Evolutionary conservation across 2,329 filamentous ascomycete species (phyloP).

Genomic region (Diplodia corticola): DNA sequence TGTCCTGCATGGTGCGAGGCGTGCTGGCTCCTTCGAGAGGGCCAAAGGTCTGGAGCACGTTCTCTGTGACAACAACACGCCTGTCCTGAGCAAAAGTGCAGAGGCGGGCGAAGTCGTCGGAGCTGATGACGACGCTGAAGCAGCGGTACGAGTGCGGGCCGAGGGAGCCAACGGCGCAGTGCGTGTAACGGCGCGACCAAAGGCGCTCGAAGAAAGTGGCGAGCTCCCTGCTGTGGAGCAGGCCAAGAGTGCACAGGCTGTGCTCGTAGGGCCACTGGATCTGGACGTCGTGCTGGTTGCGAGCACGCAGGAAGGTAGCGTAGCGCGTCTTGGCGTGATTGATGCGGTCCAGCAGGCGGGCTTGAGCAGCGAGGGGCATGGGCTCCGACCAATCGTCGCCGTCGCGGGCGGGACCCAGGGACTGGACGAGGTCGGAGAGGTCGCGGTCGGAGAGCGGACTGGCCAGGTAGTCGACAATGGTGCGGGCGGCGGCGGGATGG

Average conservation of each 20-base stretch:
- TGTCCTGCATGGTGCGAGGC: slow-evolving; percentile 1
- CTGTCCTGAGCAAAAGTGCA: neutral
- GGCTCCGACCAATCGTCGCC: neutral
- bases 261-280: slow-evolving; percentile 10
- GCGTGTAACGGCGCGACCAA: slow-evolving; percentile 8
- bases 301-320: slow-evolving; percentile 16
- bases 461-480: slow-evolving; percentile 21
- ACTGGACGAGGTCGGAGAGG: neutral
- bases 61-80: slow-evolving; percentile 1
- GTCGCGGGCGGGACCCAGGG: neutral
- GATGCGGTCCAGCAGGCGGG: slow-evolving; percentile 4
- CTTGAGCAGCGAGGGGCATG: neutral
- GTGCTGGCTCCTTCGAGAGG: neutral
- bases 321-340: slow-evolving; percentile 20
- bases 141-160: neutral
- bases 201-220: neutral
- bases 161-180: neutral
- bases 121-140: slow-evolving; percentile 15
- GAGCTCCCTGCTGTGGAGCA: neutral
- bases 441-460: slow-evolving; percentile 12
- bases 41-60: slow-evolving; percentile 3
- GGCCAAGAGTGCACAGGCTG: neutral
- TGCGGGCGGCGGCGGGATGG: neutral
- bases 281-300: slow-evolving; percentile 11
- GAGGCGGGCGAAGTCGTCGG: neutral